Evolutionary conservation across 371 early-diverging fungal species (phyloP).

Genomic region (Dipsacomyces acuminosporus): DNA sequence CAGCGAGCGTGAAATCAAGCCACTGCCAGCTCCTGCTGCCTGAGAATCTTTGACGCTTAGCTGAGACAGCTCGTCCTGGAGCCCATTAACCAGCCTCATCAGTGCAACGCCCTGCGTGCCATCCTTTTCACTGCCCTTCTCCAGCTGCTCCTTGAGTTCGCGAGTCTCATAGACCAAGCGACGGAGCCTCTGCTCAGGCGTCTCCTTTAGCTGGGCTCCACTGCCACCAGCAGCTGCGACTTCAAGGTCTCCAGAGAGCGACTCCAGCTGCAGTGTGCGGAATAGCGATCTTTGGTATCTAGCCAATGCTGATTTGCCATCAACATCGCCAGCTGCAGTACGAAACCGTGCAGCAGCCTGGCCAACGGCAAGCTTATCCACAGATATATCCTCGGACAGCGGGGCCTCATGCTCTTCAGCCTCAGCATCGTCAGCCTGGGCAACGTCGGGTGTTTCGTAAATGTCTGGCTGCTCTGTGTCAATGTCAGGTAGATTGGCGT

Average conservation of each 20-base stretch:
- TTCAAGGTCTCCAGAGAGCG: slow-evolving; percentile 40
- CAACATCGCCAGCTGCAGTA: slow-evolving; percentile 17
- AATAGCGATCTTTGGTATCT: slow-evolving; percentile 33
- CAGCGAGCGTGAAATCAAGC: slow-evolving; percentile 41
- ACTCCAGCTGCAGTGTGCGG: slow-evolving; percentile 35
- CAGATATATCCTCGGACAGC: slow-evolving; percentile 49
- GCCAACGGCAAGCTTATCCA: slow-evolving; percentile 1
- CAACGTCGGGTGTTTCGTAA: slow-evolving; percentile 74
- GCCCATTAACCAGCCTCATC: slow-evolving; percentile 58
- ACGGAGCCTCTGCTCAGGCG: slow-evolving; percentile 67
- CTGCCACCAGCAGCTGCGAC: slow-evolving; percentile 5
- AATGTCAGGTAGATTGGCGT: slow-evolving; percentile 66
- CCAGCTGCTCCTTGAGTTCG: slow-evolving; percentile 67
- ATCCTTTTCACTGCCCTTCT: slow-evolving; percentile 9
- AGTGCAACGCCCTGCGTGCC: slow-evolving; percentile 37
- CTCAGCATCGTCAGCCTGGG: slow-evolving; percentile 1
- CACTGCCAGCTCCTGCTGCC: slow-evolving; percentile 27
- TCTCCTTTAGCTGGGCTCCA: slow-evolving; percentile 58
- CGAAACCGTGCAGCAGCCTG: slow-evolving; percentile 38
- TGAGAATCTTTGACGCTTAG: slow-evolving; percentile 50
- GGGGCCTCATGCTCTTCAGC: slow-evolving; percentile 48
- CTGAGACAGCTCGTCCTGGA: slow-evolving; percentile 63
- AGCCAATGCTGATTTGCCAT: slow-evolving; percentile 16
- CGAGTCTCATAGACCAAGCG: slow-evolving; percentile 78
- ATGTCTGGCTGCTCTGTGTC: slow-evolving; percentile 78